Percentiles rank a stretch among this genome's conserved stretches.
phyloP scores from a whole-genome alignment of 306 rosid genomes.

The Mucuna pruriens region DNA sequence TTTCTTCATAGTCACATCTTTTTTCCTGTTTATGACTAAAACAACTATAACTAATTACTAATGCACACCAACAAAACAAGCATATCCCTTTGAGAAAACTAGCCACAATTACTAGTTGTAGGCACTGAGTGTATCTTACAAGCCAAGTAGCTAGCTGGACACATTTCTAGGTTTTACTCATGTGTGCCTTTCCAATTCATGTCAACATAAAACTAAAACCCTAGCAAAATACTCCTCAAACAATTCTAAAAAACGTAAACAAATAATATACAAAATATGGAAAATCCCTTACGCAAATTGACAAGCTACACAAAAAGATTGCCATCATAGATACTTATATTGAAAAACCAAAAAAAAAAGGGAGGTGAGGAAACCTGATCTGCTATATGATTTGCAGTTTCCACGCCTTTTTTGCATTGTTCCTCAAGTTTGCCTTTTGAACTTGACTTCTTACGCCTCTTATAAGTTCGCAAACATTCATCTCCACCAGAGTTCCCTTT shows the following conservation, averaged over 20 bases:
- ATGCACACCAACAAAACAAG: not conserved
- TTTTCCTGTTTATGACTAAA: not conserved
- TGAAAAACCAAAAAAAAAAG: not conserved
- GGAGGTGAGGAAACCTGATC: constrained; percentile 50
- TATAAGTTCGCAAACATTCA: constrained; percentile 58
- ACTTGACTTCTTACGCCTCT: constrained; percentile 62
- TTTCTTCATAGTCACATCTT: not conserved
- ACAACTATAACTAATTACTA: not conserved
- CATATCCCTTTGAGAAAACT: not conserved
- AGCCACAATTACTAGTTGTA: not conserved
- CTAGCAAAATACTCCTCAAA: not conserved
- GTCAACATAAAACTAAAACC: not conserved
- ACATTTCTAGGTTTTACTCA: not conserved
- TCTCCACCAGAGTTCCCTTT: not conserved
- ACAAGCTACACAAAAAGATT: not conserved
- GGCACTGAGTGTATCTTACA: not conserved
- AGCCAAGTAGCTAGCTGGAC: not conserved
- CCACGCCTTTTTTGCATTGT: constrained; percentile 42
- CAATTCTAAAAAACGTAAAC: not conserved
- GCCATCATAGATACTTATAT: not conserved
- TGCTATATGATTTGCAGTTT: constrained; percentile 41
- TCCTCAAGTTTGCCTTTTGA: constrained; percentile 47
- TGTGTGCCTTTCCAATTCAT: not conserved
- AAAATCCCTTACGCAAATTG: not conserved
- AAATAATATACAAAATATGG: not conserved